These are phyloP conservation scores for Tricholoma flavovirens DNA, from an alignment of 768 basidiomycete species.

Conservation along the genomic window DNA sequence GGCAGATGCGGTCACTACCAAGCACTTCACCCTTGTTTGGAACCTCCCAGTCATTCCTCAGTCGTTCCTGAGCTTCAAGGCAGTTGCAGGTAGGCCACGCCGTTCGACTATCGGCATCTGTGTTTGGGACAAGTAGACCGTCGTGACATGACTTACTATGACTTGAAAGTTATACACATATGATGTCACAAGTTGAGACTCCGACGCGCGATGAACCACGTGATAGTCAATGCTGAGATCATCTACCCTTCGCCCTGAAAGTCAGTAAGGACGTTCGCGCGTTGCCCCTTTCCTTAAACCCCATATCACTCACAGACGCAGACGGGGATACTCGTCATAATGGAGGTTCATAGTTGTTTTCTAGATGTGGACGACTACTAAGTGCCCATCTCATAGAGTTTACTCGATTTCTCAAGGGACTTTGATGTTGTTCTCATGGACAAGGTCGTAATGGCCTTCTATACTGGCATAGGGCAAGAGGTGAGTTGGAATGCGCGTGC, in stretches of 20 bases:
- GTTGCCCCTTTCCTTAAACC: constrained; percentile 4
- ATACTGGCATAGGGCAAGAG: constrained; percentile 52
- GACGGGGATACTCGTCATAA: constrained; percentile 24
- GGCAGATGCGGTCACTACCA: constrained; percentile 48
- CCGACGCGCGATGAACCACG: constrained; percentile 17
- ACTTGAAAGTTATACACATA: too few species aligned
- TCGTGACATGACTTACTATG: too few species aligned
- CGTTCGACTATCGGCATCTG: constrained; percentile 30
- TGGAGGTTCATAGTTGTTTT: constrained; percentile 39
- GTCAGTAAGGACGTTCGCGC: constrained; percentile 13
- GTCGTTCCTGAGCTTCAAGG: constrained; percentile 27
- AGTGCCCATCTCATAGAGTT: constrained; percentile 44
- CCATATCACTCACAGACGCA: constrained; percentile 5
- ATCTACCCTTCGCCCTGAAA: constrained; percentile 39
- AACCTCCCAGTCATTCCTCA: constrained; percentile 34
- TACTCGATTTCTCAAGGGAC: constrained; percentile 52
- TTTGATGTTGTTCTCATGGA: constrained; percentile 6
- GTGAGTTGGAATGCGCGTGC: constrained; percentile 37
- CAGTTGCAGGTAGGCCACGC: constrained; percentile 26
- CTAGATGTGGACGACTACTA: constrained; percentile 15
- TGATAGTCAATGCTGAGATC: constrained; percentile 16
- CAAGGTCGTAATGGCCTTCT: constrained; percentile 5
- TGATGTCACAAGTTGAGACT: too few species aligned
- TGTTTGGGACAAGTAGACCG: too few species aligned
- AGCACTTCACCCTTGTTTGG: constrained; percentile 32